These are phyloP conservation scores for Schizonepeta tenuifolia DNA, from an alignment of 257 asterid species.

Conservation along the genomic window DNA sequence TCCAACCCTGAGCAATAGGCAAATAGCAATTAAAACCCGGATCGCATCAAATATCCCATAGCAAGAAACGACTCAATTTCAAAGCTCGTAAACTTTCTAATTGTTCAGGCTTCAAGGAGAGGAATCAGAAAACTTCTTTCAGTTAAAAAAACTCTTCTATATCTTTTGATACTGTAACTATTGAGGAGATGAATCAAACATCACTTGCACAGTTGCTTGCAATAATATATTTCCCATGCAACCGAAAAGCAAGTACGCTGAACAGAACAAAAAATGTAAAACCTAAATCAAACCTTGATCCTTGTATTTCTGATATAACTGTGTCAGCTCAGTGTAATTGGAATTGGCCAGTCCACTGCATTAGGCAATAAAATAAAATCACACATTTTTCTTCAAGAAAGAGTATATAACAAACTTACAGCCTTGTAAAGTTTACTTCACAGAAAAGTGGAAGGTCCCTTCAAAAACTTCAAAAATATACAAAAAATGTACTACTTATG, in stretches of 20 bases:
- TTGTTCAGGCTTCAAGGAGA: slow-evolving; percentile 12
- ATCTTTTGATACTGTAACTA: no score
- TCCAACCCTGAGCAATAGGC: slow-evolving; percentile 59
- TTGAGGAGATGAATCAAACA: no score
- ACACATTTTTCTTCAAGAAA: not conserved
- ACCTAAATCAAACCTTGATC: slow-evolving; percentile 59
- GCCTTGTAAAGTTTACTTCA: slow-evolving; percentile 1
- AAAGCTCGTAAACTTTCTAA: not conserved
- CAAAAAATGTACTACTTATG: not conserved
- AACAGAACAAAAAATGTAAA: slow-evolving; percentile 11
- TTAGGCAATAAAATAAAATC: slow-evolving; percentile 26
- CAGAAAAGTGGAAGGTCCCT: not conserved
- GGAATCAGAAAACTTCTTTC: not conserved
- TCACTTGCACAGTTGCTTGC: no score
- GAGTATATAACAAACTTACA: not conserved
- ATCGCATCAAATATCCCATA: not conserved
- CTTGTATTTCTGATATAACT: slow-evolving; percentile 73
- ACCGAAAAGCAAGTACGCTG: not conserved
- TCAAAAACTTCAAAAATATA: not conserved
- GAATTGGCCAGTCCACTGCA: slow-evolving; percentile 89
- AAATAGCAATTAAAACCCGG: not conserved
- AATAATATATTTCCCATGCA: no score
- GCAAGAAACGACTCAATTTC: not conserved
- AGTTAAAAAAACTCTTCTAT: no score
- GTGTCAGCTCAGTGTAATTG: slow-evolving; percentile 72